Percentiles rank a stretch among this genome's conserved stretches.
These are phyloP conservation scores for Nannochloropsis gaditana DNA, from an alignment of 108 stramenopile genomes.

Conservation along the genomic window DNA sequence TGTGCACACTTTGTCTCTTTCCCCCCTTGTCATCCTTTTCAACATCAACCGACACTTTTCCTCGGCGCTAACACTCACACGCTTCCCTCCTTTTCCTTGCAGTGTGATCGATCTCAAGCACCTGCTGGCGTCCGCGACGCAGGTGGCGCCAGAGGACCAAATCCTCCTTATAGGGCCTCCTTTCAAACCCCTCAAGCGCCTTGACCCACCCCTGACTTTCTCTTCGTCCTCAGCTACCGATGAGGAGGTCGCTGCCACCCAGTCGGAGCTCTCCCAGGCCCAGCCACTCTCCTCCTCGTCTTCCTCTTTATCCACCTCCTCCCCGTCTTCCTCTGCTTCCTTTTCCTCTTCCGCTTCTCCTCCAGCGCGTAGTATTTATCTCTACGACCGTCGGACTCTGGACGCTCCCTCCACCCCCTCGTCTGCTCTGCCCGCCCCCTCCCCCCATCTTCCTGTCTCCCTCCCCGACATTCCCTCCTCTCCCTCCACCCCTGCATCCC, in stretches of 20 bases:
- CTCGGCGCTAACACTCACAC: background rate
- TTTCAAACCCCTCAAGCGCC: conserved; percentile 3
- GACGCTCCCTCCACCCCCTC: conserved; percentile 14
- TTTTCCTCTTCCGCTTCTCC: background rate
- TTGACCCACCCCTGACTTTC: background rate
- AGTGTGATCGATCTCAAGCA: background rate
- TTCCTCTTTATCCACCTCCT: background rate
- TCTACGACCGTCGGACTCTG: conserved; percentile 7
- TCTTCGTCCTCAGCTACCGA: background rate
- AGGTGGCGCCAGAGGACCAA: background rate
- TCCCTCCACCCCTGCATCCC: background rate
- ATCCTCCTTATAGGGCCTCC: background rate
- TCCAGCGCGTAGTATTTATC: background rate
- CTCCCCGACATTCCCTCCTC: background rate
- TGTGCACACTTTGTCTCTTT: no score
- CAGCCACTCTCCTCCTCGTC: background rate
- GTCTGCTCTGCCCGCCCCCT: background rate
- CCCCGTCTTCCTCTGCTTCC: background rate
- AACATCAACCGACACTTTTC: no score
- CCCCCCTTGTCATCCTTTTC: no score
- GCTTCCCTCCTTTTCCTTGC: background rate
- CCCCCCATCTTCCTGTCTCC: background rate
- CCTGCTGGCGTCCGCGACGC: background rate
- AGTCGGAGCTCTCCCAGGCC: background rate
- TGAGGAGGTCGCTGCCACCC: background rate